Evolutionary conservation across 305 asterid species (phyloP).

Genomic region (Rubia occidens): DNA sequence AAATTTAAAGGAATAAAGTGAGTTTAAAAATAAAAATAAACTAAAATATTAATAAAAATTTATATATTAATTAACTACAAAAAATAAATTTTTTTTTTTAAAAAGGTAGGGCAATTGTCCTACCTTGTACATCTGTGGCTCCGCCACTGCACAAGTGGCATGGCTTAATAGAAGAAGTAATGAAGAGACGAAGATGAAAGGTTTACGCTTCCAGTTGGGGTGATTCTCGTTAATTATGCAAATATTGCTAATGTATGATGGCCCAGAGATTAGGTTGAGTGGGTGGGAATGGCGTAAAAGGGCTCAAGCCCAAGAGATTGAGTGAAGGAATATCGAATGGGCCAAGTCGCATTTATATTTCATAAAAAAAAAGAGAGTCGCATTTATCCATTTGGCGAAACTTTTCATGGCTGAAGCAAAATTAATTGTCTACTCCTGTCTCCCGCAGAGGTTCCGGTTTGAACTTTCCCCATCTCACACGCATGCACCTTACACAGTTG

Average conservation of each 20-base stretch:
- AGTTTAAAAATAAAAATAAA: no score
- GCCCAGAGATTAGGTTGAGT: slow-evolving; percentile 28
- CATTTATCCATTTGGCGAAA: slow-evolving; percentile 19
- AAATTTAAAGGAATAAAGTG: no score
- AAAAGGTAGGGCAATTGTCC: no score
- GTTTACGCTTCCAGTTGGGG: slow-evolving; percentile 22
- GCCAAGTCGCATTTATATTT: slow-evolving; percentile 10
- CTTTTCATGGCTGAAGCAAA: slow-evolving; percentile 19
- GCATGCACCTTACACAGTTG: neutral
- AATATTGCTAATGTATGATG: slow-evolving; percentile 16
- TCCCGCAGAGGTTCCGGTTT: neutral
- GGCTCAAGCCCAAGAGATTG: slow-evolving; percentile 41
- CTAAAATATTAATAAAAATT: no score
- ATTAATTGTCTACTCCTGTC: neutral
- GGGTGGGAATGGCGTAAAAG: slow-evolving; percentile 30
- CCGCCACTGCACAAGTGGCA: no score
- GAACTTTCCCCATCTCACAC: slow-evolving; percentile 3
- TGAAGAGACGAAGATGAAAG: slow-evolving; percentile 23
- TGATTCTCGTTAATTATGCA: slow-evolving; percentile 15
- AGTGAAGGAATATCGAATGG: slow-evolving; percentile 37
- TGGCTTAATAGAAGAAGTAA: slow-evolving; percentile 4
- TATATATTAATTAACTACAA: no score
- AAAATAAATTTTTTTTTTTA: no score
- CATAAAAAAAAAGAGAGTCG: no score
- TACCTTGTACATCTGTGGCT: no score